A percentile compares a stretch with the other conserved stretches of the same genome.
Conservation (phyloP, 257 asterid genomes). For the Plantago major region DNA sequence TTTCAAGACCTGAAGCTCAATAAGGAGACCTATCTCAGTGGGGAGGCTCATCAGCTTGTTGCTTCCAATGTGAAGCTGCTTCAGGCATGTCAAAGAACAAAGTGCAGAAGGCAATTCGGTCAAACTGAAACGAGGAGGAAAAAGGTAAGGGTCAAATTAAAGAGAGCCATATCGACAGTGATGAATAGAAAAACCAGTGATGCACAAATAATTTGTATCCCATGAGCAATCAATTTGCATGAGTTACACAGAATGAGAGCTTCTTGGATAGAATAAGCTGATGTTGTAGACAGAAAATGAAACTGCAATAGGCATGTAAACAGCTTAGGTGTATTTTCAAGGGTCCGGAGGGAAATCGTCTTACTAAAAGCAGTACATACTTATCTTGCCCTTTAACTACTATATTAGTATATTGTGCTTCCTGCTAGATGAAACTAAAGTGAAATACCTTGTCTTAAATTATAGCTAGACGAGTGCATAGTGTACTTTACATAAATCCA, state of each 20-base stretch:
- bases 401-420: background rate
- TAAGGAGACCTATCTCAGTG: constrained; percentile 62
- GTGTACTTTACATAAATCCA: background rate
- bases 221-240: background rate
- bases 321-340: background rate
- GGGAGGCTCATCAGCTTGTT: constrained; percentile 67
- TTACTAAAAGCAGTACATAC: background rate
- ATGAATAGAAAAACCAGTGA: constrained; percentile 13
- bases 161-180: constrained; percentile 14
- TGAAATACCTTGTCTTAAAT: background rate
- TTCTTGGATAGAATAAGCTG: background rate
- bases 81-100: constrained; percentile 66
- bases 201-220: constrained; percentile 6
- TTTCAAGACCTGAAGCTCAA: constrained; percentile 63
- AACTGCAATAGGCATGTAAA: constrained; percentile 9
- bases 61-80: constrained; percentile 55
- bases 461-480: background rate
- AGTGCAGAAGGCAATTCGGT: constrained; percentile 53
- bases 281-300: background rate
- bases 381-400: constrained; percentile 11
- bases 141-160: background rate
- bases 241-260: background rate
- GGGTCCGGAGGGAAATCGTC: background rate
- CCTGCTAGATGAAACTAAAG: constrained; percentile 7
- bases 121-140: constrained; percentile 44